Percentiles rank a stretch among this genome's conserved stretches.
Conservation (phyloP, 2,329 filamentous ascomycete species). For the Niveomyces coronatus region DNA sequence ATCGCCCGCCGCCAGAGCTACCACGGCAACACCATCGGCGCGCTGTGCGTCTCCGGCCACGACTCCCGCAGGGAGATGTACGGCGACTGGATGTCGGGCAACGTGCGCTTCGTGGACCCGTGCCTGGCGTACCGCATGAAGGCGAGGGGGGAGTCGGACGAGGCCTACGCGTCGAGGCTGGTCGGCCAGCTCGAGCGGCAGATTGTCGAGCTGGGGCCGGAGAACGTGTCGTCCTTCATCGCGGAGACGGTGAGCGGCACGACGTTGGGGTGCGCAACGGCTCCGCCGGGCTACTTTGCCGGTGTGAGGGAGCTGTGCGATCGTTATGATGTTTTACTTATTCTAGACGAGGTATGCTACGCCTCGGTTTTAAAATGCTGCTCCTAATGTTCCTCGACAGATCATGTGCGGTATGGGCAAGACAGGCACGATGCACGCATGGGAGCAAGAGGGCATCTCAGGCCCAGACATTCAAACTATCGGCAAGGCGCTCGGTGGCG, state of each 20-base stretch:
- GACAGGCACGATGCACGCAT: slow-evolving; percentile 49
- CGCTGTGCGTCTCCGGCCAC: slow-evolving; percentile 18
- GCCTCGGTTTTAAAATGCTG: no score
- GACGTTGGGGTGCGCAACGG: slow-evolving; percentile 53
- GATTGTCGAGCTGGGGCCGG: slow-evolving; percentile 51
- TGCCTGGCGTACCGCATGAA: slow-evolving; percentile 3
- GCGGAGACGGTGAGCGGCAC: slow-evolving; percentile 64
- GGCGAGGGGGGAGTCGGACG: not conserved
- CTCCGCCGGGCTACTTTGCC: slow-evolving; percentile 56
- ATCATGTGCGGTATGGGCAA: slow-evolving; percentile 63
- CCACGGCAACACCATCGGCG: slow-evolving; percentile 47
- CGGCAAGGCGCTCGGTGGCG: slow-evolving; percentile 2
- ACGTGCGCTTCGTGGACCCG: slow-evolving; percentile 4
- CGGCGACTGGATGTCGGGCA: slow-evolving; percentile 2
- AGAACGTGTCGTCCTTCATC: slow-evolving; percentile 59
- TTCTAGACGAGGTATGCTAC: slow-evolving; percentile 38
- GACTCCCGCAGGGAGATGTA: slow-evolving; percentile 1
- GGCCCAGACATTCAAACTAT: slow-evolving; percentile 45
- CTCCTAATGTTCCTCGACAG: slow-evolving; percentile 20
- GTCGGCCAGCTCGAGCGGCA: slow-evolving; percentile 54
- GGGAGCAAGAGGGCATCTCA: slow-evolving; percentile 42
- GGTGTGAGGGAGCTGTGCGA: slow-evolving; percentile 60
- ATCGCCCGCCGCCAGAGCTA: slow-evolving; percentile 34
- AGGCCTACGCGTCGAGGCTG: slow-evolving; percentile 49
- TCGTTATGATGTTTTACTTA: slow-evolving; percentile 59